Evolutionary conservation across 345 rosid genomes (phyloP).

Genomic region (Linum usitatissimum): DNA sequence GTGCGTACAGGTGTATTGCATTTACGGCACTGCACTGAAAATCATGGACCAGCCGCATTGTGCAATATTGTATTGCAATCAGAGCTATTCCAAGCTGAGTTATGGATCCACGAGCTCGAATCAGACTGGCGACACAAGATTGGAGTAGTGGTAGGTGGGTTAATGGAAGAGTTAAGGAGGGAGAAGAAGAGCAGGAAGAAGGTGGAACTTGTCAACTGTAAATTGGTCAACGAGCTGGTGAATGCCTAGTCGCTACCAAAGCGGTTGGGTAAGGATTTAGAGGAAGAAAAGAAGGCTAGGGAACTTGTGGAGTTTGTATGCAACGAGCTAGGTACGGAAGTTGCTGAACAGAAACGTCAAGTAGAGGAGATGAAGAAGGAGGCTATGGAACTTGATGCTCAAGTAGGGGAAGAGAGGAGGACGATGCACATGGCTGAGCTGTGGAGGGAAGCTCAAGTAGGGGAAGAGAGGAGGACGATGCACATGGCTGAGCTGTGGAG

Average conservation of each 20-base stretch:
- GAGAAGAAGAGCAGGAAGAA: neutral
- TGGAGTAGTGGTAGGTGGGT: neutral
- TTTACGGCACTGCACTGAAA: neutral
- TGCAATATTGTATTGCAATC: neutral
- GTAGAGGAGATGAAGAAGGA: neutral
- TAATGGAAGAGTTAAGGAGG: neutral
- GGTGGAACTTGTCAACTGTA: neutral
- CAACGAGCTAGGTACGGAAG: neutral
- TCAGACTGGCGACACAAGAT: neutral
- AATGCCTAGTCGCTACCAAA: neutral
- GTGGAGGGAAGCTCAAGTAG: neutral
- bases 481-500: conserved; percentile 1
- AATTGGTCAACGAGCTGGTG: neutral
- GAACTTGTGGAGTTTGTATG: neutral
- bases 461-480: conserved; percentile 1
- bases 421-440: neutral
- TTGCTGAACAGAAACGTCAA: neutral
- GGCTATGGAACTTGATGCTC: neutral
- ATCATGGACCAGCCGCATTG: neutral
- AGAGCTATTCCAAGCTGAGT: neutral
- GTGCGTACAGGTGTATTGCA: neutral
- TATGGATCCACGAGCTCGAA: neutral
- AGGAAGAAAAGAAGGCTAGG: neutral
- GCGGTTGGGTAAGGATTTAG: neutral
- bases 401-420: neutral